Base-by-base conservation (phyloP, 306 rosid genomes). In the Fagus crenata region DNA sequence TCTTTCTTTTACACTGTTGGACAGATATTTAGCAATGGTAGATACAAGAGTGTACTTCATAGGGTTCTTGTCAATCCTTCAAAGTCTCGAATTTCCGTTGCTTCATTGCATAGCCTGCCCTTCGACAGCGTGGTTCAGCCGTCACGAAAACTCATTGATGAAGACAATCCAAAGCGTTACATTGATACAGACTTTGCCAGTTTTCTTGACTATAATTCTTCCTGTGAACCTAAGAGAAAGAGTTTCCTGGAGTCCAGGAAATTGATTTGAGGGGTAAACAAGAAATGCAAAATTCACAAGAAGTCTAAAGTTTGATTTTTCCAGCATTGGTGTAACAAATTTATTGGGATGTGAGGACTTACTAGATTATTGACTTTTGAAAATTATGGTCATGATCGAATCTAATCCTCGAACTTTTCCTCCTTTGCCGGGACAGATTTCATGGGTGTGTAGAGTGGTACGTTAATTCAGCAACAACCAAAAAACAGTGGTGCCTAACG, bases 11-110 rank as follows among this genome's bases (percentile, higher is more conserved):
- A 55, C 61, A 17, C 5, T 46, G 51, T 2, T 46, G 9, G 1
- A 37, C 90, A 93, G 98, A 93, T 93, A 76, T 89, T 85, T 75
- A 93, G 98, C 89, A 93, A 93, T 6, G 98, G 98, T 17, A 91
- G 56, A 41, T 93, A 90, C 91, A 91, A 81, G 85, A 93, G 98
- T 63, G 97, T 91, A 54, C 61, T 93, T 4, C 98, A 93, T 7
- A 89, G 98, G 75, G 97, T 86, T 2, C 6, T 91, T 33, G 97
- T 90, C 78, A 93, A 91, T 54, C 82, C 88, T 2, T 32, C 4
- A 7, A 84, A 80, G 73, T 68, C 72, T 2, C 74, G 98, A 22
- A 84, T 81, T 13, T 90, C 98, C 0, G 89, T 93, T 73, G 98
- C 93, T 31, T 89, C 97, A 4, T 43, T 93, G 70, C 97, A 93